These are phyloP conservation scores for Artemisia annua DNA, from an alignment of 129 eudicot genomes.

Conservation along the genomic window DNA sequence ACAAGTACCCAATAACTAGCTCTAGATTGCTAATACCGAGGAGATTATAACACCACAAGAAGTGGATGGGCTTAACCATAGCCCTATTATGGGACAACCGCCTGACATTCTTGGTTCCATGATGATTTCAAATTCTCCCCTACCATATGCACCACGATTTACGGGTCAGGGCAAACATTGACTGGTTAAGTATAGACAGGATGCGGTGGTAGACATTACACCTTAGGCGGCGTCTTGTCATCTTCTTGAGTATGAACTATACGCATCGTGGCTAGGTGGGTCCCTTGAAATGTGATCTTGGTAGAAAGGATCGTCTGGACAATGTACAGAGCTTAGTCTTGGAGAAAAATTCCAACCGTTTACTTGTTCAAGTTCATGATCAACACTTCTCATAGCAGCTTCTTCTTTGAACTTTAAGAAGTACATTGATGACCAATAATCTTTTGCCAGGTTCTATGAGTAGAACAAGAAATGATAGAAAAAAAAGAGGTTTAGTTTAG, in stretches of 20 bases:
- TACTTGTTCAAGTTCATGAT: conserved; percentile 56
- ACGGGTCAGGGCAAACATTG: not conserved
- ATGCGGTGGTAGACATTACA: not conserved
- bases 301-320: conserved; percentile 84
- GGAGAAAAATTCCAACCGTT: conserved; percentile 67
- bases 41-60: not conserved
- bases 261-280: conserved; percentile 17
- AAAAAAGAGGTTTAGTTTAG: no score
- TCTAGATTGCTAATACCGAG: not conserved
- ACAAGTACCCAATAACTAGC: no score
- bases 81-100: not conserved
- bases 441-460: conserved; percentile 73
- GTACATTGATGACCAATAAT: conserved; percentile 82
- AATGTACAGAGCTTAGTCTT: conserved; percentile 71
- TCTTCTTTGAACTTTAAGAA: conserved; percentile 71
- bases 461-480: not conserved
- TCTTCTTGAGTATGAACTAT: conserved; percentile 21
- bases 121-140: not conserved
- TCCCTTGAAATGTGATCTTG: conserved; percentile 53
- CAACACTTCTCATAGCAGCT: conserved; percentile 43
- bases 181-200: not conserved
- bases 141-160: not conserved
- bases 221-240: not conserved
- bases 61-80: conserved; percentile 6
- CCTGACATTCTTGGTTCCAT: not conserved